Conservation (phyloP, 495 filamentous ascomycete species). For the Parathielavia appendiculata region DNA sequence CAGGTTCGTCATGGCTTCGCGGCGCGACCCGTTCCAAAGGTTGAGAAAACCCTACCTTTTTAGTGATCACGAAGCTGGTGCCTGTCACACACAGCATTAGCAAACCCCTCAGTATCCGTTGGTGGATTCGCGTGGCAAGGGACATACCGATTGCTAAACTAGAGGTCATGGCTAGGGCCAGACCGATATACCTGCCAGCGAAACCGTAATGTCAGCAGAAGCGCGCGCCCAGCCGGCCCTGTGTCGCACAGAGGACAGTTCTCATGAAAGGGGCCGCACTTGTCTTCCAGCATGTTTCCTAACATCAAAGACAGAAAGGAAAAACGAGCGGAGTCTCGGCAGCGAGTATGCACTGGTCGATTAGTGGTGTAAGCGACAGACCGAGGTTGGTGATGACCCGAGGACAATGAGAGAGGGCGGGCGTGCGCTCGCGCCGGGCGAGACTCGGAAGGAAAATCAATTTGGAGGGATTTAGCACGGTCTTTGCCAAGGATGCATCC, state of each 20-base stretch:
- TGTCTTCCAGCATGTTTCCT: slow-evolving; percentile 73
- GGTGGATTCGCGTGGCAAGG: not conserved
- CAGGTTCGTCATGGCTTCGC: not conserved
- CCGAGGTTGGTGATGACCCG: not conserved
- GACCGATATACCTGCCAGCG: slow-evolving; percentile 73
- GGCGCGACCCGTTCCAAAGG: not conserved
- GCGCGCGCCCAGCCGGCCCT: slow-evolving; percentile 3
- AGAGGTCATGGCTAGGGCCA: slow-evolving; percentile 81
- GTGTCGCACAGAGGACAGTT: not conserved
- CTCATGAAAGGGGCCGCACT: slow-evolving; percentile 52
- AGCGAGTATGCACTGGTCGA: slow-evolving; percentile 28
- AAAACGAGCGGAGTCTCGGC: slow-evolving; percentile 33
- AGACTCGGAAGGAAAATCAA: slow-evolving; percentile 21
- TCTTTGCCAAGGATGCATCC: slow-evolving; percentile 13
- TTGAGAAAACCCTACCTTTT: slow-evolving; percentile 59
- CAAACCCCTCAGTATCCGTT: not conserved
- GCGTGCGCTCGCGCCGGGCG: slow-evolving; percentile 40
- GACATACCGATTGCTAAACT: slow-evolving; percentile 87
- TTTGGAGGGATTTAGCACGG: slow-evolving; percentile 5
- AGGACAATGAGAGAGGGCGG: slow-evolving; percentile 1
- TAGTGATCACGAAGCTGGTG: slow-evolving; percentile 90
- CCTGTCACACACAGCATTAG: slow-evolving; percentile 48
- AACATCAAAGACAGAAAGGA: slow-evolving; percentile 9
- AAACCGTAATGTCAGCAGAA: slow-evolving; percentile 15
- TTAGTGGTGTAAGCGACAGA: slow-evolving; percentile 3